Conservation (phyloP, 2,329 filamentous ascomycete genomes). For the Aspergillus intermedius region DNA sequence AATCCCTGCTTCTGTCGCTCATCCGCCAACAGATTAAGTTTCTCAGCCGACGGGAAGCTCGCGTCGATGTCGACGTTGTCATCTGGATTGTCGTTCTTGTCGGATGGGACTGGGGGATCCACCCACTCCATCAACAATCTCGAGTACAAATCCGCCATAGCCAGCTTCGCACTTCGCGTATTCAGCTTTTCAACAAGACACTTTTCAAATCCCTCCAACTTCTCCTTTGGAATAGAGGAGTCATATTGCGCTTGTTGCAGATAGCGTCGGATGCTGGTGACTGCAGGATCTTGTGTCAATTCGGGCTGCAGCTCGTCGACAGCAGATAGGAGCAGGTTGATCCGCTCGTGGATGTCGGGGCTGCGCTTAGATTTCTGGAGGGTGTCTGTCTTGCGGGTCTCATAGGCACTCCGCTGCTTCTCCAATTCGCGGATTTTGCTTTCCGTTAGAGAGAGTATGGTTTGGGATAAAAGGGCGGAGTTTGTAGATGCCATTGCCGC, state of each 20-base stretch:
- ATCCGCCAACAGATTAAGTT: constrained; percentile 27
- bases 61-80: background rate
- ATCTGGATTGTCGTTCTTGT: background rate
- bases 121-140: constrained; percentile 38
- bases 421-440: constrained; percentile 24
- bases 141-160: constrained; percentile 23
- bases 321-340: background rate
- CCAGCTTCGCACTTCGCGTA: constrained; percentile 30
- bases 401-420: constrained; percentile 5
- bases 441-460: constrained; percentile 14
- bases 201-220: constrained; percentile 25
- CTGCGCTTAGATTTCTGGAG: background rate
- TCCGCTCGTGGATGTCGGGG: background rate
- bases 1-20: constrained; percentile 31
- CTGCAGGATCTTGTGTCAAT: constrained; percentile 2
- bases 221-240: constrained; percentile 27
- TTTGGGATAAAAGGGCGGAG: constrained; percentile 10
- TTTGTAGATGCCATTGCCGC: background rate
- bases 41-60: constrained; percentile 3
- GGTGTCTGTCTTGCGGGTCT: background rate
- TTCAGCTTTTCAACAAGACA: constrained; percentile 28
- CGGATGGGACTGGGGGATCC: constrained; percentile 14
- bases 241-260: constrained; percentile 33
- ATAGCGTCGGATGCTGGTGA: constrained; percentile 30
- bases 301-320: constrained; percentile 2